phyloP scores from a whole-genome alignment of 148 eudicot genomes.

The Silene latifolia region DNA sequence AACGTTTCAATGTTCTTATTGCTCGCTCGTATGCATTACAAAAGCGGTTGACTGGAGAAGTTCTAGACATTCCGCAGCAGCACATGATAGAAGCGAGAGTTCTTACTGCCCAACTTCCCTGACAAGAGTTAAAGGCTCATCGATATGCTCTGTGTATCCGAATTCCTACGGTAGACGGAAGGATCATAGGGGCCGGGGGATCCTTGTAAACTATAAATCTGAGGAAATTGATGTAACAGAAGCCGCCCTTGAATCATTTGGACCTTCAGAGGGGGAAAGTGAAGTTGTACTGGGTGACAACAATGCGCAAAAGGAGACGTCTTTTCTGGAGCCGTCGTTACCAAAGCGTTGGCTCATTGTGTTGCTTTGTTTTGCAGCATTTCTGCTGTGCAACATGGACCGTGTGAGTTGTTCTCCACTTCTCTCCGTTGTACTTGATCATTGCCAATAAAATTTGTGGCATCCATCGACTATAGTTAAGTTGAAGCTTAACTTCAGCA shows the following conservation, averaged over 20 bases:
- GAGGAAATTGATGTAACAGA: conserved; percentile 77
- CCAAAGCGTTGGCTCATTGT: conserved; percentile 94
- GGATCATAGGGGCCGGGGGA: conserved; percentile 33
- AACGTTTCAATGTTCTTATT: conserved; percentile 36
- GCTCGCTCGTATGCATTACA: conserved; percentile 29
- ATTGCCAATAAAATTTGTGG: background rate
- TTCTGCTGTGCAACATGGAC: conserved; percentile 96
- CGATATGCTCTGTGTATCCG: conserved; percentile 38
- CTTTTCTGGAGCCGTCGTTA: conserved; percentile 56
- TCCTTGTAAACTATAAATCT: conserved; percentile 64
- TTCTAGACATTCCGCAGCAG: conserved; percentile 23
- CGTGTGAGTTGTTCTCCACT: conserved; percentile 56
- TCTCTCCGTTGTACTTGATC: conserved; percentile 2
- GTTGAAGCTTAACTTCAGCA: conserved; percentile 8
- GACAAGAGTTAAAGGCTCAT: conserved; percentile 35
- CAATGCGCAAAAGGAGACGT: conserved; percentile 31
- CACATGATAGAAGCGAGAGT: conserved; percentile 20
- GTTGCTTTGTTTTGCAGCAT: conserved; percentile 66
- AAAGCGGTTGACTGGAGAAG: conserved; percentile 30
- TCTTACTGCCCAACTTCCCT: conserved; percentile 27
- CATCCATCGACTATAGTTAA: background rate
- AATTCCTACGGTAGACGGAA: conserved; percentile 22
- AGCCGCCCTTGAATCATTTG: conserved; percentile 44
- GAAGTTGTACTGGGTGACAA: conserved; percentile 49
- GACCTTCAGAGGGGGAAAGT: conserved; percentile 45